Percentiles rank a stretch among this genome's conserved stretches.
Evolutionary conservation across 2,329 filamentous ascomycete species (phyloP).

Genomic region (Cladobotryum protrusum): DNA sequence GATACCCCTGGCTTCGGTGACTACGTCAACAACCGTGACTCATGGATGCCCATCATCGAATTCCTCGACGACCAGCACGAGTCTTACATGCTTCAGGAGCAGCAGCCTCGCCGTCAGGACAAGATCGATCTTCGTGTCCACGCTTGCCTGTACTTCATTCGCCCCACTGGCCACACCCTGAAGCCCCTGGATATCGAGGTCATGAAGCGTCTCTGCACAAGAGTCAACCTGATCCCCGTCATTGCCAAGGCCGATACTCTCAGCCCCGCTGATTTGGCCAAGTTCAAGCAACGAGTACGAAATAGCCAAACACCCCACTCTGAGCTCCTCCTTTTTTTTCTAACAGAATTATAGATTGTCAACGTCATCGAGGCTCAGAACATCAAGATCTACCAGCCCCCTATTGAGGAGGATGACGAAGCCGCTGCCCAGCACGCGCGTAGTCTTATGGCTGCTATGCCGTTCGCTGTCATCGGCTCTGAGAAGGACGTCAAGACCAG

Average conservation of each 20-base stretch:
- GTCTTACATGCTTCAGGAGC: conserved; percentile 99
- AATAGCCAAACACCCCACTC: background rate
- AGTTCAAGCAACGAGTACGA: conserved; percentile 90
- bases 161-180: conserved; percentile 94
- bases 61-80: conserved; percentile 99
- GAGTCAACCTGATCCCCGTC: conserved; percentile 97
- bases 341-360: conserved; percentile 58
- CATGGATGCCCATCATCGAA: conserved; percentile 99
- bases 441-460: conserved; percentile 93
- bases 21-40: conserved; percentile 99
- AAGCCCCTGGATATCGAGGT: conserved; percentile 99
- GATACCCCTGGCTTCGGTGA: conserved; percentile 98
- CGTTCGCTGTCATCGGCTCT: conserved; percentile 96
- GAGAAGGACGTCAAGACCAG: conserved; percentile 98
- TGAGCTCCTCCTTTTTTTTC: background rate
- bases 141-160: conserved; percentile 97
- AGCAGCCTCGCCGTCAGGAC: conserved; percentile 94
- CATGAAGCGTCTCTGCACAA: conserved; percentile 97
- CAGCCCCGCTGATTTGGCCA: conserved; percentile 82
- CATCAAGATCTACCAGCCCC: conserved; percentile 99
- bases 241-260: conserved; percentile 98
- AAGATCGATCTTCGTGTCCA: conserved; percentile 99
- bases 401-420: conserved; percentile 96
- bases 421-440: conserved; percentile 91
- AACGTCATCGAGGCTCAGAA: conserved; percentile 95